Percentiles rank a stretch among this genome's conserved stretches.
Conservation (phyloP, 345 rosid species). For the Litchi chinensis region DNA sequence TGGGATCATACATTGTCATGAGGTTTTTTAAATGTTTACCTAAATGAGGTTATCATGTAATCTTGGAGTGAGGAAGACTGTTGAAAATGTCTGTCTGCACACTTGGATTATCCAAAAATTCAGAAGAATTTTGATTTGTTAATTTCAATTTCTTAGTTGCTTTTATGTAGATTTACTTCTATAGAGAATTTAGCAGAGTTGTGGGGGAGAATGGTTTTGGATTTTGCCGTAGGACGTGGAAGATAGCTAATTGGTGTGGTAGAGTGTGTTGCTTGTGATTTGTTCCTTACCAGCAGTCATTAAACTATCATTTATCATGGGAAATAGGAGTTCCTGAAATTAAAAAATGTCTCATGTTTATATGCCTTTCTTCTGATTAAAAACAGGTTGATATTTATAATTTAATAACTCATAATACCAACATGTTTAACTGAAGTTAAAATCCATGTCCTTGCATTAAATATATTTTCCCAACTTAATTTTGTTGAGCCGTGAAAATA, state of each 20-base stretch:
- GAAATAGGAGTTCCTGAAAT: neutral
- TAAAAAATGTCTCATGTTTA: neutral
- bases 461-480: neutral
- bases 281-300: neutral
- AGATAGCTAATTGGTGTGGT: neutral
- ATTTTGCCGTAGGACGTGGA: neutral
- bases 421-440: neutral
- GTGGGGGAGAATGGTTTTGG: slow-evolving; percentile 3
- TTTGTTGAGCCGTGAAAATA: neutral
- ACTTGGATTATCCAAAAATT: neutral
- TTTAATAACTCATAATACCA: neutral
- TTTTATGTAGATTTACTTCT: neutral
- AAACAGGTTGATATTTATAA: neutral
- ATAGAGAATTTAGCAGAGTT: neutral
- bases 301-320: neutral
- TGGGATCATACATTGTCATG: neutral
- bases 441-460: neutral
- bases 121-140: neutral
- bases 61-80: neutral
- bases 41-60: neutral
- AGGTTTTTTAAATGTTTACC: neutral
- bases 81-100: neutral
- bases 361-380: neutral
- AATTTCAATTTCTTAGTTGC: neutral
- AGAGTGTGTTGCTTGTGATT: neutral